Evolutionary conservation across 208 protist genomes (phyloP).

Genomic region (Leishmania aethiopica): DNA sequence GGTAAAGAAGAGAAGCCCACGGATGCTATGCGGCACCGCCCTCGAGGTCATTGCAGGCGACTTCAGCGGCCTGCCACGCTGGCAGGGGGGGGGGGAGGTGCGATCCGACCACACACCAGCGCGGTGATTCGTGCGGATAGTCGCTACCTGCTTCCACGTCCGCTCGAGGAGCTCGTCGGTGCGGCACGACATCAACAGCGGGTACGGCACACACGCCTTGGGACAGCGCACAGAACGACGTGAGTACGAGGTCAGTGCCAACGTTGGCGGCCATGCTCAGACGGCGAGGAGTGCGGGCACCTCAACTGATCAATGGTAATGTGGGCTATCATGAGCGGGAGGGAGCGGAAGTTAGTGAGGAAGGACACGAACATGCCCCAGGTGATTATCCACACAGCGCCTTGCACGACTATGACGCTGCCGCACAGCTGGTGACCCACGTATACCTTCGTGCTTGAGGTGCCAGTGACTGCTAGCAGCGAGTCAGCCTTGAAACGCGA

Average conservation of each 20-base stretch:
- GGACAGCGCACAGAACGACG: constrained; percentile 32
- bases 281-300: constrained; percentile 10
- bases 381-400: constrained; percentile 35
- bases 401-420: constrained; percentile 30
- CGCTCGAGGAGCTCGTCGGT: constrained; percentile 32
- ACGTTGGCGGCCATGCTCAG: constrained; percentile 25
- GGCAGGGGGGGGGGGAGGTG: constrained; percentile 18
- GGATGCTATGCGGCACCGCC: constrained; percentile 25
- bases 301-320: constrained; percentile 48
- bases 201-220: constrained; percentile 48
- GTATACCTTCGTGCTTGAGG: constrained; percentile 38
- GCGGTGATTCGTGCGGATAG: constrained; percentile 32
- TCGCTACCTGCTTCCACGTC: constrained; percentile 37
- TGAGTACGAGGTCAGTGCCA: constrained; percentile 38
- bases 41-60: constrained; percentile 42
- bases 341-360: constrained; percentile 38
- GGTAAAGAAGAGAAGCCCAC: constrained; percentile 37
- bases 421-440: constrained; percentile 47
- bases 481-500: constrained; percentile 28
- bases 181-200: constrained; percentile 35
- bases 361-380: constrained; percentile 40
- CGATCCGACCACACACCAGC: constrained; percentile 47
- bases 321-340: constrained; percentile 37
- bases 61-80: constrained; percentile 29
- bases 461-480: constrained; percentile 32